Percentiles rank a stretch among this genome's conserved stretches.
These are phyloP conservation scores for Volvariella surrecta DNA, from an alignment of 1,284 basidiomycete genomes.

Conservation along the genomic window DNA sequence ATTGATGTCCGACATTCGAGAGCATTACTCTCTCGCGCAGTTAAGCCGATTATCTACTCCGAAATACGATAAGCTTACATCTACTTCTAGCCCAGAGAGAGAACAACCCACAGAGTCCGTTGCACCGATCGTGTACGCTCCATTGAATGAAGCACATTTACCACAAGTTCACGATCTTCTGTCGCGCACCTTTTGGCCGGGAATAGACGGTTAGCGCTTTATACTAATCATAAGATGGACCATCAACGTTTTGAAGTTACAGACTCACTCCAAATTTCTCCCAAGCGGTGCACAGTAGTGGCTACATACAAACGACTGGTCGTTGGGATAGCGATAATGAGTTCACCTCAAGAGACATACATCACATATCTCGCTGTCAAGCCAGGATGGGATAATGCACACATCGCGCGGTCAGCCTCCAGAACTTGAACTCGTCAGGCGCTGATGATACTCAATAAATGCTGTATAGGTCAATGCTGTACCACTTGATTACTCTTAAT, in stretches of 20 bases:
- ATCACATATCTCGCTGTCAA: conserved; percentile 72
- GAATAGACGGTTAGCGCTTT: conserved; percentile 50
- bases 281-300: conserved; percentile 63
- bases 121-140: conserved; percentile 56
- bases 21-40: conserved; percentile 53
- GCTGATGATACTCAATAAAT: conserved; percentile 8
- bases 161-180: conserved; percentile 63
- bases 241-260: conserved; percentile 38
- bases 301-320: conserved; percentile 64
- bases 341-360: conserved; percentile 72
- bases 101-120: conserved; percentile 29
- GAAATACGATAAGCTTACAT: conserved; percentile 8
- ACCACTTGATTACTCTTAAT: conserved; percentile 61
- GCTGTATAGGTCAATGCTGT: conserved; percentile 60
- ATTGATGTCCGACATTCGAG: conserved; percentile 60
- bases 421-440: background rate
- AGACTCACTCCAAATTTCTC: conserved; percentile 56
- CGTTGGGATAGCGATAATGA: conserved; percentile 62
- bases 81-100: conserved; percentile 40
- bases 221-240: conserved; percentile 4
- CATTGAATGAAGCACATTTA: conserved; percentile 50
- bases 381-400: conserved; percentile 68
- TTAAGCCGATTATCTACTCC: conserved; percentile 24
- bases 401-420: conserved; percentile 58
- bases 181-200: conserved; percentile 59